These are phyloP conservation scores for Pichia sp. DNA, from an alignment of 1,139 yeast species.

Conservation along the genomic window DNA sequence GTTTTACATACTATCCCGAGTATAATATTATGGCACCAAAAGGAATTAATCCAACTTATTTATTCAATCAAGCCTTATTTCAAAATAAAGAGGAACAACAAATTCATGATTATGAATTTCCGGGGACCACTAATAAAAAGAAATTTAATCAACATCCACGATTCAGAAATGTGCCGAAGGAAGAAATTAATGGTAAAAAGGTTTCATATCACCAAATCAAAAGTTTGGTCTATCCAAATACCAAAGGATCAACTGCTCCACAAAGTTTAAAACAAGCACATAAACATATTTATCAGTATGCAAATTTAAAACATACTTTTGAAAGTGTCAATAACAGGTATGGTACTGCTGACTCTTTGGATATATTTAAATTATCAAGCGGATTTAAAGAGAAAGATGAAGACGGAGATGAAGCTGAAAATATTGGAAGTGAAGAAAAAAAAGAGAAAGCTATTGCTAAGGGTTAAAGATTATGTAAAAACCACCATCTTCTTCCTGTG, in stretches of 20 bases:
- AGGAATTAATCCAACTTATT: not conserved
- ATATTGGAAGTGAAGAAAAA: not conserved
- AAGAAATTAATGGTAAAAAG: slow-evolving; percentile 13
- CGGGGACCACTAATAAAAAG: not conserved
- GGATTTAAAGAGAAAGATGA: slow-evolving; percentile 6
- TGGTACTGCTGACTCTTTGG: slow-evolving; percentile 18
- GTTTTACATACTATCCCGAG: slow-evolving; percentile 7
- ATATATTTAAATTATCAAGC: slow-evolving; percentile 11
- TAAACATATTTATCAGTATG: slow-evolving; percentile 14
- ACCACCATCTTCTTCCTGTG: too few species aligned
- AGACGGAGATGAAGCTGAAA: not conserved
- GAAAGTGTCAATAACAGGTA: slow-evolving; percentile 19
- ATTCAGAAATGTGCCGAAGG: slow-evolving; percentile 11
- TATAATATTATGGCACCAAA: slow-evolving; percentile 4
- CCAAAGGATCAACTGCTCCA: slow-evolving; percentile 12
- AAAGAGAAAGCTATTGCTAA: not conserved
- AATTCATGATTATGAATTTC: too few species aligned
- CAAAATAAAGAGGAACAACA: not conserved
- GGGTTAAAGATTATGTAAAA: too few species aligned
- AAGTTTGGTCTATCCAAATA: slow-evolving; percentile 13
- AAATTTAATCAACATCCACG: slow-evolving; percentile 12
- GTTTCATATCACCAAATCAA: slow-evolving; percentile 15
- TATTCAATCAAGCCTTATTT: not conserved
- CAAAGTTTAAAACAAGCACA: slow-evolving; percentile 18
- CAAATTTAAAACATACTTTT: slow-evolving; percentile 18